These are phyloP conservation scores for Phytophthora brassicae DNA, from an alignment of 352 stramenopile genomes.

Conservation along the genomic window DNA sequence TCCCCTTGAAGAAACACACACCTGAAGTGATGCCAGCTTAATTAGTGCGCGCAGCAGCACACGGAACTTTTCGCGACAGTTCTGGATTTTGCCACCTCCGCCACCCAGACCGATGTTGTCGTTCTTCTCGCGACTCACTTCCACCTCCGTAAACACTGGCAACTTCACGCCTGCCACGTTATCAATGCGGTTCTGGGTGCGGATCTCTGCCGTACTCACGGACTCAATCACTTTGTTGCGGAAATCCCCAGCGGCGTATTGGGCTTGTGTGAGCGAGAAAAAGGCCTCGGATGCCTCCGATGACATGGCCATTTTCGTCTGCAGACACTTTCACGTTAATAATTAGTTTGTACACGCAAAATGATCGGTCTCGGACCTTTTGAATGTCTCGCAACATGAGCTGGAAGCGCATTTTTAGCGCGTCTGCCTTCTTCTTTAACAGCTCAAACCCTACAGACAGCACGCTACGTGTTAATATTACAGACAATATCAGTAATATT, in stretches of 20 bases:
- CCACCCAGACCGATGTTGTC: slow-evolving; percentile 96
- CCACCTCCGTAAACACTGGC: slow-evolving; percentile 97
- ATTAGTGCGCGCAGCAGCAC: slow-evolving; percentile 82
- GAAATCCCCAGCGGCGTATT: slow-evolving; percentile 98
- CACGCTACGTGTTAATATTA: not conserved
- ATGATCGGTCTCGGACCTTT: slow-evolving; percentile 50
- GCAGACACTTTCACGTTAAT: not conserved
- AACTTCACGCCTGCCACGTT: slow-evolving; percentile 99
- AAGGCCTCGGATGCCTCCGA: slow-evolving; percentile 93
- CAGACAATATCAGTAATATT: not conserved
- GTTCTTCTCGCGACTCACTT: slow-evolving; percentile 92
- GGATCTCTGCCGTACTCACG: slow-evolving; percentile 94
- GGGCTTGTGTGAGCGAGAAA: slow-evolving; percentile 98
- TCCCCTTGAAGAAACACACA: not conserved
- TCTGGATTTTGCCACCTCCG: slow-evolving; percentile 97
- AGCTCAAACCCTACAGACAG: slow-evolving; percentile 68
- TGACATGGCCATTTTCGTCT: slow-evolving; percentile 89
- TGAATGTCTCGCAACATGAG: slow-evolving; percentile 87
- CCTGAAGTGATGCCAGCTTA: slow-evolving; percentile 87
- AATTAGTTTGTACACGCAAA: too few relatives aligned
- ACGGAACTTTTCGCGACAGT: slow-evolving; percentile 90
- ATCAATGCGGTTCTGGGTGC: slow-evolving; percentile 97
- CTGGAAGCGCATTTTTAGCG: slow-evolving; percentile 96
- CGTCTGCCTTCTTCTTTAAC: slow-evolving; percentile 98
- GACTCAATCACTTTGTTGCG: slow-evolving; percentile 96